Evolutionary conservation across 768 basidiomycete genomes (phyloP).

Genomic region (Suillus plorans): DNA sequence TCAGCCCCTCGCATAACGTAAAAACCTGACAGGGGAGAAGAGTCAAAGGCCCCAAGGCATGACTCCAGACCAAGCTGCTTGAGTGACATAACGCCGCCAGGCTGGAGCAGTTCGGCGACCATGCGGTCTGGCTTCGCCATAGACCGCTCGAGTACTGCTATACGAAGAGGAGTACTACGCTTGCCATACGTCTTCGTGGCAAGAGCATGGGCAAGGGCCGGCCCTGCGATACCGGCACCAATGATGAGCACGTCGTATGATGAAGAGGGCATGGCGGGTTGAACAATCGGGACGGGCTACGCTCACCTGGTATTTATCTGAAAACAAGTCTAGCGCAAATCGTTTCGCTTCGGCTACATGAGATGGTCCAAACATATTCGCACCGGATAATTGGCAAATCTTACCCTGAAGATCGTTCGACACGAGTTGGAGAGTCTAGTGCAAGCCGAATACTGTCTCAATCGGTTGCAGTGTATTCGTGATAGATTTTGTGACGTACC

Average conservation of each 20-base stretch:
- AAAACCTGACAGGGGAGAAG: constrained; percentile 75
- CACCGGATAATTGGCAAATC: not conserved
- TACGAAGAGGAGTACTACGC: constrained; percentile 54
- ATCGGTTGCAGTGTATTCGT: too few relatives aligned
- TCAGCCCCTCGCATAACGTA: constrained; percentile 57
- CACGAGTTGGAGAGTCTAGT: too few relatives aligned
- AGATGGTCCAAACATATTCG: not conserved
- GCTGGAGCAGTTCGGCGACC: constrained; percentile 91
- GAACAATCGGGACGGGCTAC: too few relatives aligned
- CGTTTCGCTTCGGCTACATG: not conserved
- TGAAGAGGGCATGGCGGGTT: constrained; percentile 18
- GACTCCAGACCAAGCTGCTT: constrained; percentile 66
- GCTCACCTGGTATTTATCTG: not conserved
- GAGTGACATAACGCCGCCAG: constrained; percentile 76
- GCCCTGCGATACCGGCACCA: constrained; percentile 86
- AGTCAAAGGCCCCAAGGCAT: constrained; percentile 81
- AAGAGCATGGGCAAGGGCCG: constrained; percentile 77
- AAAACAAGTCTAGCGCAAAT: not conserved
- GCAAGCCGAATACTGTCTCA: too few relatives aligned
- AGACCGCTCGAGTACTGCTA: constrained; percentile 85
- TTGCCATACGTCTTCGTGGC: constrained; percentile 43
- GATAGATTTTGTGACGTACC: too few relatives aligned
- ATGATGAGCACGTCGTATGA: constrained; percentile 77
- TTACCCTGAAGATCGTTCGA: too few relatives aligned
- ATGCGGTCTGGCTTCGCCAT: constrained; percentile 87